Evolutionary conservation across 805 yeast species (phyloP).

Genomic region (Metschnikowia kofuensis): DNA sequence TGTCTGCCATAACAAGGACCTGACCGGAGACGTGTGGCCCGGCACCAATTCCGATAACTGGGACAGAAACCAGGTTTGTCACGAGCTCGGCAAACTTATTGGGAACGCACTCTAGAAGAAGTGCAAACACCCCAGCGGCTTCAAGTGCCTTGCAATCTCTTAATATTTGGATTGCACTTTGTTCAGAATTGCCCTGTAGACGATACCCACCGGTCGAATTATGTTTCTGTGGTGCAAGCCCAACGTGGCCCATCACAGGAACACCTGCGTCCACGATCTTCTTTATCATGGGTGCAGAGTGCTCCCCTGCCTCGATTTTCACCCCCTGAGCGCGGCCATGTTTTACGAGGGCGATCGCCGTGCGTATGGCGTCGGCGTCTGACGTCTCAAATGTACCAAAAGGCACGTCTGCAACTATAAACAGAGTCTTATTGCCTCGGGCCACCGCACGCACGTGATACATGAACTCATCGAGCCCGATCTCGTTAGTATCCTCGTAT

Average conservation of each 20-base stretch:
- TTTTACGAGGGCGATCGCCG: conserved; percentile 54
- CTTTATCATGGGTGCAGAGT: conserved; percentile 48
- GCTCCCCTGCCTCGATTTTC: conserved; percentile 80
- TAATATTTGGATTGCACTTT: conserved; percentile 53
- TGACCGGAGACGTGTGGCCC: conserved; percentile 84
- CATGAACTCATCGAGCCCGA: conserved; percentile 75
- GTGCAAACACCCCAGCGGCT: conserved; percentile 69
- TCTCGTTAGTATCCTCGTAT: conserved; percentile 67
- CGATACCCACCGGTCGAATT: conserved; percentile 81
- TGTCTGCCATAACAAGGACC: conserved; percentile 82
- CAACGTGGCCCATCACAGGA: conserved; percentile 89
- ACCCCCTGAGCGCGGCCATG: conserved; percentile 64
- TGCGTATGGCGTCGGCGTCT: conserved; percentile 56
- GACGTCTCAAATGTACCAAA: conserved; percentile 80
- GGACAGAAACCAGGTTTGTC: conserved; percentile 58
- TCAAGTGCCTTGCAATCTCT: conserved; percentile 70
- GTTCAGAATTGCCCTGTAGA: conserved; percentile 68
- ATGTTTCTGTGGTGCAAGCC: conserved; percentile 86
- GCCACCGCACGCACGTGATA: conserved; percentile 74
- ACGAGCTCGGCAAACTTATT: conserved; percentile 62
- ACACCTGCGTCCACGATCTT: conserved; percentile 67
- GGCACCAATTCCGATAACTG: conserved; percentile 96
- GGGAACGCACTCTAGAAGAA: conserved; percentile 87
- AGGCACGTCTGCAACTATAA: conserved; percentile 82
- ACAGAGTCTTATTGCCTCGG: conserved; percentile 64